Conservation (phyloP, 306 rosid species). For the Fagus sylvatica region DNA sequence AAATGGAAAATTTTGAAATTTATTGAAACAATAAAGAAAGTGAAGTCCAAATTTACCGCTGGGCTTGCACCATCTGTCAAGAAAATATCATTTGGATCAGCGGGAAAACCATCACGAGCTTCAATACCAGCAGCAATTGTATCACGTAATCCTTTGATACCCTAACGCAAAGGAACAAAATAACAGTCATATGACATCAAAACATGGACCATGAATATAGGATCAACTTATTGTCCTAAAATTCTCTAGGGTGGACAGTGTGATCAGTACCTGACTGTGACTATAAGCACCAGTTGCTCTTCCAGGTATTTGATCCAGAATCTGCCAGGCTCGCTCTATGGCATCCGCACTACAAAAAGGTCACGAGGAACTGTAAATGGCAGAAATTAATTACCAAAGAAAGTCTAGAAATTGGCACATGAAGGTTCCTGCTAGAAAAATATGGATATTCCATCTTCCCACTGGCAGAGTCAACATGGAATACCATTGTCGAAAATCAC, state of each 20-base stretch:
- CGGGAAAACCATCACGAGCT: slow-evolving; percentile 83
- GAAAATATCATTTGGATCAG: slow-evolving; percentile 73
- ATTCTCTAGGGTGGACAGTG: neutral
- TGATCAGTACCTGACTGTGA: slow-evolving; percentile 76
- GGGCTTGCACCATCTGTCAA: slow-evolving; percentile 98
- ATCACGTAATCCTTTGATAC: slow-evolving; percentile 82
- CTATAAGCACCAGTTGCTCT: slow-evolving; percentile 95
- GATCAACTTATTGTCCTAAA: neutral
- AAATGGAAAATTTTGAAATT: neutral
- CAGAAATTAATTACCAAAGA: neutral
- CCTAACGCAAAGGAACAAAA: slow-evolving; percentile 49
- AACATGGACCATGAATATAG: neutral
- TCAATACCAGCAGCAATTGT: slow-evolving; percentile 81
- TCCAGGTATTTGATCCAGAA: slow-evolving; percentile 89
- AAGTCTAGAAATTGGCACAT: neutral
- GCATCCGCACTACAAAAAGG: slow-evolving; percentile 63
- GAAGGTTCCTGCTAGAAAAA: neutral
- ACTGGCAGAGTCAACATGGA: too few species aligned
- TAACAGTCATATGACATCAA: slow-evolving; percentile 6
- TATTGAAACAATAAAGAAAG: slow-evolving; percentile 2
- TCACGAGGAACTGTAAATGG: slow-evolving; percentile 10
- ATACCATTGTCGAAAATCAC: too few species aligned
- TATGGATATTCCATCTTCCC: too few species aligned
- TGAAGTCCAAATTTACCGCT: slow-evolving; percentile 45
- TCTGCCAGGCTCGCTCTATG: slow-evolving; percentile 71